phyloP scores from a whole-genome alignment of 1,284 basidiomycete species.

The Trametes hirsuta region DNA sequence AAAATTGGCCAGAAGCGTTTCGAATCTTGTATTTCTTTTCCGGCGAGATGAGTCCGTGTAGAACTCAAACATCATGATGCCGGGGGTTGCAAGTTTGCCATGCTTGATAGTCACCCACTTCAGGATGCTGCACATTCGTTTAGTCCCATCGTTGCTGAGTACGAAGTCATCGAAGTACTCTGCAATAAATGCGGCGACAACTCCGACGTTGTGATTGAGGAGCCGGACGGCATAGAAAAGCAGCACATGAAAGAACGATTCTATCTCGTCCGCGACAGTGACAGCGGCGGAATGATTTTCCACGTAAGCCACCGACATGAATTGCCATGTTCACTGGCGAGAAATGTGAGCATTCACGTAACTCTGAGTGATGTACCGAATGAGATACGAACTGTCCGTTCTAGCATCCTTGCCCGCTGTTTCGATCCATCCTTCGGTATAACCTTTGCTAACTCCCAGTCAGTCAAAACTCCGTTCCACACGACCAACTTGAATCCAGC shows the following conservation, averaged over 20 bases:
- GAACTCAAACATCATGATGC: too few species aligned
- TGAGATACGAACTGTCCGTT: conserved; percentile 1
- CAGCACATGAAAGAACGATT: conserved; percentile 17
- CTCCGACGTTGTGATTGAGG: neutral
- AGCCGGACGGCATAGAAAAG: conserved; percentile 8
- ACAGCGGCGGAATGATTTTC: neutral
- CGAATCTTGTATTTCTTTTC: too few species aligned
- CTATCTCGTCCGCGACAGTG: conserved; percentile 12
- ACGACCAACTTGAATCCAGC: too few species aligned
- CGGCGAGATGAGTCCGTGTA: too few species aligned
- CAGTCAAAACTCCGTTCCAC: too few species aligned
- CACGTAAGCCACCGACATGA: conserved; percentile 8
- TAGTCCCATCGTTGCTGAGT: too few species aligned
- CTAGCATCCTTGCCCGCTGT: neutral
- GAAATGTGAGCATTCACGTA: neutral
- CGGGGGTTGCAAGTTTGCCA: too few species aligned
- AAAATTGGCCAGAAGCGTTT: too few species aligned
- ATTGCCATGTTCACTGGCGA: conserved; percentile 9
- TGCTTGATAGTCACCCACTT: too few species aligned
- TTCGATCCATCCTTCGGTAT: too few species aligned
- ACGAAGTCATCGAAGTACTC: conserved; percentile 3
- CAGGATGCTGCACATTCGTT: too few species aligned
- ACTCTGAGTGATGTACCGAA: neutral
- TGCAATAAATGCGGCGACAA: neutral
- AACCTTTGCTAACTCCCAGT: too few species aligned